A percentile compares a stretch with the other conserved stretches of the same genome.
Conservation (phyloP, 2,329 filamentous ascomycete genomes). For the Triangularia setosa region DNA sequence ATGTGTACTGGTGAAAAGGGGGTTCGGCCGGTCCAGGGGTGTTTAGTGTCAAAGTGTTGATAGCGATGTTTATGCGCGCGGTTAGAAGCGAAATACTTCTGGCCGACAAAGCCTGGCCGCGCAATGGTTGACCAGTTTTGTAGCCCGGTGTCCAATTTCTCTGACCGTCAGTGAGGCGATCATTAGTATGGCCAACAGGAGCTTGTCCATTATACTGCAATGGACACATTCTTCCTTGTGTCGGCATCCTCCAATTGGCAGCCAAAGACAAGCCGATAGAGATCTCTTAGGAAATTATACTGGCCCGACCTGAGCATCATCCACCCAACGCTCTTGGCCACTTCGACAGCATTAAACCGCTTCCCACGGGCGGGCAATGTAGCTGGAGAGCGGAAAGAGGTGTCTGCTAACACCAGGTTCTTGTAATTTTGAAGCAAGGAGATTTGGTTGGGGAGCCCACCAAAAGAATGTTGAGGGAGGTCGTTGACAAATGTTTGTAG, state of each 20-base stretch:
- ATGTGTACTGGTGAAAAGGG: background rate
- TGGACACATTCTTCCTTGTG: slow-evolving; percentile 60
- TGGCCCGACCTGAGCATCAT: slow-evolving; percentile 67
- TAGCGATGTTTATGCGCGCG: background rate
- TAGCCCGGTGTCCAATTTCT: background rate
- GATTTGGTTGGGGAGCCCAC: slow-evolving; percentile 64
- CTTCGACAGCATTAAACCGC: slow-evolving; percentile 65
- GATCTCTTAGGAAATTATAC: slow-evolving; percentile 75
- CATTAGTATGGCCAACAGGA: background rate
- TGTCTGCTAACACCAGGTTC: slow-evolving; percentile 70
- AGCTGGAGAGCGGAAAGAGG: slow-evolving; percentile 55
- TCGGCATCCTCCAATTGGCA: slow-evolving; percentile 77
- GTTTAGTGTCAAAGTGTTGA: background rate
- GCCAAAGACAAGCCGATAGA: slow-evolving; percentile 81
- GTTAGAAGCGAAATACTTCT: background rate
- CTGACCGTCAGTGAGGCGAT: background rate
- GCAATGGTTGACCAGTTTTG: background rate
- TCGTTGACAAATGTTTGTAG: slow-evolving; percentile 73
- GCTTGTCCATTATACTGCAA: slow-evolving; percentile 43
- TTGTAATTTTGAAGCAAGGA: slow-evolving; percentile 75
- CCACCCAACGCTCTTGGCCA: slow-evolving; percentile 73
- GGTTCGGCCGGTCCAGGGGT: background rate
- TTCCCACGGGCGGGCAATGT: slow-evolving; percentile 55
- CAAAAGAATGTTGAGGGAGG: slow-evolving; percentile 74
- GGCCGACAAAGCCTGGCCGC: background rate